phyloP scores from a whole-genome alignment of 768 basidiomycete species.

The Pleurotus cornucopiae region DNA sequence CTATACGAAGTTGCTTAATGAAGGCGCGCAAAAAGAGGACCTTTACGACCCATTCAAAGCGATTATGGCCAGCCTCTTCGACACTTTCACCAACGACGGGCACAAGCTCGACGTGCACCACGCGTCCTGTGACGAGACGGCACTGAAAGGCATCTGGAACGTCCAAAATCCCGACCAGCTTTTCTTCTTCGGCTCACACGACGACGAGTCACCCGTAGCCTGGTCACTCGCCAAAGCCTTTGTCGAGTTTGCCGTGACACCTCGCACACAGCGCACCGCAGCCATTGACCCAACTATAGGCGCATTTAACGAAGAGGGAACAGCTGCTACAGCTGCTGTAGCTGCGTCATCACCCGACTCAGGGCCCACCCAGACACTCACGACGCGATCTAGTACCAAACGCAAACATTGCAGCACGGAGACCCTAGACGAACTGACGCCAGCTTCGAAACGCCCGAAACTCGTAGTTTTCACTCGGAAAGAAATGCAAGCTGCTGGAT shows the following conservation, averaged over 20 bases:
- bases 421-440: neutral
- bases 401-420: neutral
- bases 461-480: neutral
- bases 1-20: neutral
- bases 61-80: neutral
- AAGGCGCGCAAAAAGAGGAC: neutral
- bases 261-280: neutral
- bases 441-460: neutral
- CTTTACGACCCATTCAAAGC: neutral
- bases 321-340: neutral
- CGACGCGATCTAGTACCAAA: neutral
- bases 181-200: neutral
- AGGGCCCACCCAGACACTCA: neutral
- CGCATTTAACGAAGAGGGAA: neutral
- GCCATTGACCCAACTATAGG: neutral
- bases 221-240: neutral
- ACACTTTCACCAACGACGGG: neutral
- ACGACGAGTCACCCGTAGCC: neutral
- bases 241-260: neutral
- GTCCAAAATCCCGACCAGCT: neutral
- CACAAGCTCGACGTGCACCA: neutral
- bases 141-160: neutral
- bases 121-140: neutral
- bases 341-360: neutral
- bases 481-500: neutral